Percentiles rank a stretch among this genome's conserved stretches.
Conservation (phyloP, 768 basidiomycete species). For the Naematelia encephala region DNA sequence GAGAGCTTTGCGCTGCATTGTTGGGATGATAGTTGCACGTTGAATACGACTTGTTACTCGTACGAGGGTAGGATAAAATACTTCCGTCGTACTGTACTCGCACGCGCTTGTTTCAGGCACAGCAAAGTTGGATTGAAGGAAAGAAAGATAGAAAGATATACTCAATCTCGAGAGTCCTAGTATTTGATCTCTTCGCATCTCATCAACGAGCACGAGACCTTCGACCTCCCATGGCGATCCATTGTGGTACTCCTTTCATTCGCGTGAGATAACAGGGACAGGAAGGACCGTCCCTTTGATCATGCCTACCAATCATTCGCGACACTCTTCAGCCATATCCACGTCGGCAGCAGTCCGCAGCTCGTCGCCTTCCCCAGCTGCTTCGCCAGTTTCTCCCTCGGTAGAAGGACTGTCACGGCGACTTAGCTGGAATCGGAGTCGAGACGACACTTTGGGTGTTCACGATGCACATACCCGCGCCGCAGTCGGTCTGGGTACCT, state of each 20-base stretch:
- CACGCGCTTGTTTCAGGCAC: too few species aligned
- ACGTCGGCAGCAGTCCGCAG: conserved; percentile 17
- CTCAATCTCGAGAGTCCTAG: too few species aligned
- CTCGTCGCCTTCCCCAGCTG: conserved; percentile 26
- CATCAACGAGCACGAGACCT: not conserved
- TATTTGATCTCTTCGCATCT: too few species aligned
- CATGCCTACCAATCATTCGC: not conserved
- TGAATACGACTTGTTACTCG: too few species aligned
- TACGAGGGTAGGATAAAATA: too few species aligned
- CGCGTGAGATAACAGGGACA: not conserved
- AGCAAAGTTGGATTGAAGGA: too few species aligned
- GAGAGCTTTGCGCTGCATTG: conserved; percentile 43
- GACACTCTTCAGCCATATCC: conserved; percentile 18
- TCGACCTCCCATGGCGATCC: not conserved
- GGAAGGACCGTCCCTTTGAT: not conserved
- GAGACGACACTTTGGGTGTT: not conserved
- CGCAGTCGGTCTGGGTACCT: conserved; percentile 1
- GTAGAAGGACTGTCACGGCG: conserved; percentile 31
- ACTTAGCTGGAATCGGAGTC: conserved; percentile 32
- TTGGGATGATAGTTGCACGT: conserved; percentile 10
- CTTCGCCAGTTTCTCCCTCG: conserved; percentile 27
- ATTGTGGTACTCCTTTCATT: not conserved
- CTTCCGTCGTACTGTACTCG: too few species aligned
- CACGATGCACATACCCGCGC: conserved; percentile 4
- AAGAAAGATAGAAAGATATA: too few species aligned